Conservation (phyloP, 768 basidiomycete genomes). For the Auricularia heimuer region DNA sequence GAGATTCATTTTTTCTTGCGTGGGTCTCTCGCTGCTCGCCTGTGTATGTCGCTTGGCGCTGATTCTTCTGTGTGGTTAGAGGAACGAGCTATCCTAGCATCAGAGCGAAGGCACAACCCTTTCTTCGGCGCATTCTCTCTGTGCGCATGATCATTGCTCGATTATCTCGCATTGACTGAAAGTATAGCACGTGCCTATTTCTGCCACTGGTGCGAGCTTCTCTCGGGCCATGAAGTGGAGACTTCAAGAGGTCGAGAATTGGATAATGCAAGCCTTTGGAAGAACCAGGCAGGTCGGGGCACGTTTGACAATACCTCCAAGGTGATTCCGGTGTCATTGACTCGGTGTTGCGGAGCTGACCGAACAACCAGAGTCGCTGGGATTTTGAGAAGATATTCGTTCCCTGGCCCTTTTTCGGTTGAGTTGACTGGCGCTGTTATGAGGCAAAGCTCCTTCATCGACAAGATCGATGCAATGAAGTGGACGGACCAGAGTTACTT, state of each 20-base stretch:
- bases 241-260: not conserved
- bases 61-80: not conserved
- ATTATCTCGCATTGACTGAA: not conserved
- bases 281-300: too few relatives aligned
- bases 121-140: not conserved
- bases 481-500: slow-evolving; percentile 42
- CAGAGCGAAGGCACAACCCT: not conserved
- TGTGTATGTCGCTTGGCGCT: not conserved
- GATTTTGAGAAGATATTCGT: slow-evolving; percentile 42
- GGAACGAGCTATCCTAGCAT: not conserved
- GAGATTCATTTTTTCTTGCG: not conserved
- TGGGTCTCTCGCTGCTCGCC: not conserved
- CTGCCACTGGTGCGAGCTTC: not conserved
- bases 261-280: not conserved
- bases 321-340: not conserved
- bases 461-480: slow-evolving; percentile 40
- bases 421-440: slow-evolving; percentile 51
- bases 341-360: not conserved
- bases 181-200: not conserved
- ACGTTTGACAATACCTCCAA: too few relatives aligned
- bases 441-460: slow-evolving; percentile 46
- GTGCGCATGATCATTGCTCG: not conserved
- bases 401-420: slow-evolving; percentile 44
- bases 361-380: slow-evolving; percentile 15
- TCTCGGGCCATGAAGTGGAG: not conserved